These are phyloP conservation scores for Venturiaceae sp. DNA, from an alignment of 2,329 filamentous ascomycete species.

Conservation along the genomic window DNA sequence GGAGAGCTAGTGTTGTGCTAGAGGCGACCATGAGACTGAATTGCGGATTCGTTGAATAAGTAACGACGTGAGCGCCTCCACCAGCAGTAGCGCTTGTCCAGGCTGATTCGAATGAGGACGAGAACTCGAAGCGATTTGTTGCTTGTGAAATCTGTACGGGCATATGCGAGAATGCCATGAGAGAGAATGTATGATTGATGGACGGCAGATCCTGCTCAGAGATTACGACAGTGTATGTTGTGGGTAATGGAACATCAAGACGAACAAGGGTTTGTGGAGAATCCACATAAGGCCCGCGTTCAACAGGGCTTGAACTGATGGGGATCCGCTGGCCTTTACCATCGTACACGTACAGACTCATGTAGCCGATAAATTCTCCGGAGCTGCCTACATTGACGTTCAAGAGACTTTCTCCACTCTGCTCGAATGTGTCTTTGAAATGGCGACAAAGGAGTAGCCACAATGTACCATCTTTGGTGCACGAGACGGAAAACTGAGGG, in stretches of 20 bases:
- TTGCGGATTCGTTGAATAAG: slow-evolving; percentile 81
- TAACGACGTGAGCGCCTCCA: slow-evolving; percentile 67
- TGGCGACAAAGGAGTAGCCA: slow-evolving; percentile 87
- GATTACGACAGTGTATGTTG: slow-evolving; percentile 55
- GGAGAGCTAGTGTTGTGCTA: slow-evolving; percentile 55
- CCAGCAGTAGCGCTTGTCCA: slow-evolving; percentile 79
- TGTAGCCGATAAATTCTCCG: slow-evolving; percentile 55
- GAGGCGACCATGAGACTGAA: slow-evolving; percentile 55
- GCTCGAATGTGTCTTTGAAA: slow-evolving; percentile 36
- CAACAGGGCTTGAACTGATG: slow-evolving; percentile 59
- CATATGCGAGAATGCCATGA: slow-evolving; percentile 68
- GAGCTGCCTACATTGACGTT: slow-evolving; percentile 9
- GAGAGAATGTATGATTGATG: slow-evolving; percentile 70
- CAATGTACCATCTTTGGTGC: slow-evolving; percentile 48
- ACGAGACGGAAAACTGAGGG: slow-evolving; percentile 48
- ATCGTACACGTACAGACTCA: slow-evolving; percentile 75
- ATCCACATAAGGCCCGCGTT: slow-evolving; percentile 81
- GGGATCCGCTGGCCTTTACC: slow-evolving; percentile 62
- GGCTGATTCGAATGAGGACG: slow-evolving; percentile 48
- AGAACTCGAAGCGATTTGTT: slow-evolving; percentile 47
- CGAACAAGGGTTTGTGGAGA: slow-evolving; percentile 84
- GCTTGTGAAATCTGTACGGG: slow-evolving; percentile 54
- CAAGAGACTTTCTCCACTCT: background rate
- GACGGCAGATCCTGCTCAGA: slow-evolving; percentile 71
- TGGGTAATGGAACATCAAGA: slow-evolving; percentile 48